A percentile compares a stretch with the other conserved stretches of the same genome.
Evolutionary conservation across 768 basidiomycete species (phyloP).

Genomic region (Porphyrellus cyaneotinctus): DNA sequence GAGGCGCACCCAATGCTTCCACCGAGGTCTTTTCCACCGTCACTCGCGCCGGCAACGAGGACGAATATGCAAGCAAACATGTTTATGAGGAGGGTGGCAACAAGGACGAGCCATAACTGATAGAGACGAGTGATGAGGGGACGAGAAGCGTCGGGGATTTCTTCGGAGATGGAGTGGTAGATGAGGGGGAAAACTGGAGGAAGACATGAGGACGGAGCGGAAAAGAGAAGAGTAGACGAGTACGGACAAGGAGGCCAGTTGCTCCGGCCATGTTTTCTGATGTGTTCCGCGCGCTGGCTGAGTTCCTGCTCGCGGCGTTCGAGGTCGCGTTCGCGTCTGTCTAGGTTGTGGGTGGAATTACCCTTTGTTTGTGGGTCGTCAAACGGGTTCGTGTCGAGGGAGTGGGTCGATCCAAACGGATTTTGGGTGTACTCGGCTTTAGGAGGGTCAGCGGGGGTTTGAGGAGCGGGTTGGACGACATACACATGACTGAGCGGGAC

Average conservation of each 20-base stretch:
- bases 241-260: slow-evolving; percentile 91
- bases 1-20: slow-evolving; percentile 70
- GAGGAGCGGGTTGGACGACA: background rate
- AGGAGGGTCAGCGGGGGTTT: background rate
- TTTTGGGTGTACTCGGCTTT: slow-evolving; percentile 49
- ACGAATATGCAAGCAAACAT: slow-evolving; percentile 87
- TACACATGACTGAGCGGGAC: slow-evolving; percentile 18
- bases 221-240: slow-evolving; percentile 2
- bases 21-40: slow-evolving; percentile 77
- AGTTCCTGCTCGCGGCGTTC: slow-evolving; percentile 76
- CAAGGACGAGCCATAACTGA: slow-evolving; percentile 90
- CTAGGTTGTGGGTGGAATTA: slow-evolving; percentile 59
- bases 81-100: slow-evolving; percentile 80
- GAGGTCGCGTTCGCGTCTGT: slow-evolving; percentile 76
- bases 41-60: slow-evolving; percentile 68
- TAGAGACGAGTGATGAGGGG: slow-evolving; percentile 82
- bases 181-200: slow-evolving; percentile 86
- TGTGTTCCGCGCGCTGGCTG: slow-evolving; percentile 59
- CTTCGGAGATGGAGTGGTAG: slow-evolving; percentile 88
- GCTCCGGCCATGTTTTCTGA: slow-evolving; percentile 73
- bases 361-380: slow-evolving; percentile 67
- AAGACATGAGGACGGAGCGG: slow-evolving; percentile 19
- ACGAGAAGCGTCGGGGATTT: slow-evolving; percentile 80
- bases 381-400: slow-evolving; percentile 86
- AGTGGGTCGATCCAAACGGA: slow-evolving; percentile 81